Conservation (phyloP, 2,329 filamentous ascomycete genomes). For the Botryosphaeria dothidea region DNA sequence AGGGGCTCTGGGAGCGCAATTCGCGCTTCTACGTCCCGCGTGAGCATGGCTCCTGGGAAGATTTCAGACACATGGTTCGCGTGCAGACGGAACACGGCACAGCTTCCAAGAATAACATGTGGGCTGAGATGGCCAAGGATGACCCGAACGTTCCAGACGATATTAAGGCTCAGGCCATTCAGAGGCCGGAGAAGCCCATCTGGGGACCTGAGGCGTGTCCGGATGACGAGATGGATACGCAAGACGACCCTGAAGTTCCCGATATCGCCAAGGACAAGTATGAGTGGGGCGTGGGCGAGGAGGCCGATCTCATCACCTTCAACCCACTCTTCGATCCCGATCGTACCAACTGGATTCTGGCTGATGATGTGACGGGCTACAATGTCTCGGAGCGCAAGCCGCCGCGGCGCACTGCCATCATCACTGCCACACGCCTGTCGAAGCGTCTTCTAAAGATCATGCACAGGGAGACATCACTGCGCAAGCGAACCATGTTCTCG, state of each 20-base stretch:
- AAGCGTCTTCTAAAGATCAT: conserved; percentile 68
- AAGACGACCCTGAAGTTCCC: conserved; percentile 56
- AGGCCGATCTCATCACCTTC: conserved; percentile 74
- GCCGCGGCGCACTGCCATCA: conserved; percentile 69
- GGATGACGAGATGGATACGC: conserved; percentile 53
- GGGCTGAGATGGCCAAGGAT: conserved; percentile 37
- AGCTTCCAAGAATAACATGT: conserved; percentile 46
- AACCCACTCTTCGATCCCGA: conserved; percentile 75
- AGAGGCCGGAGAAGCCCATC: conserved; percentile 44
- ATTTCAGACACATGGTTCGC: conserved; percentile 67
- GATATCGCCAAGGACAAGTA: conserved; percentile 58
- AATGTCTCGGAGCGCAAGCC: conserved; percentile 55
- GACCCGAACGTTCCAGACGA: conserved; percentile 45
- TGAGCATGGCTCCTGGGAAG: conserved; percentile 69
- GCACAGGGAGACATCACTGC: conserved; percentile 71
- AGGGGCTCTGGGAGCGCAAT: conserved; percentile 76
- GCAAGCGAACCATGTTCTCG: conserved; percentile 71
- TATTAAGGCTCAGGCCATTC: conserved; percentile 33
- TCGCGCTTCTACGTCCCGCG: conserved; percentile 75
- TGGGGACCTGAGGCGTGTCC: conserved; percentile 49
- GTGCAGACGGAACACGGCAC: conserved; percentile 60
- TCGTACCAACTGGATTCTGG: conserved; percentile 71
- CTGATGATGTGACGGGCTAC: conserved; percentile 71
- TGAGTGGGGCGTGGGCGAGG: conserved; percentile 68
- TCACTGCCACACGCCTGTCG: conserved; percentile 69